These are phyloP conservation scores for Talaromyces amestolkiae DNA, from an alignment of 2,329 filamentous ascomycete species.

Conservation along the genomic window DNA sequence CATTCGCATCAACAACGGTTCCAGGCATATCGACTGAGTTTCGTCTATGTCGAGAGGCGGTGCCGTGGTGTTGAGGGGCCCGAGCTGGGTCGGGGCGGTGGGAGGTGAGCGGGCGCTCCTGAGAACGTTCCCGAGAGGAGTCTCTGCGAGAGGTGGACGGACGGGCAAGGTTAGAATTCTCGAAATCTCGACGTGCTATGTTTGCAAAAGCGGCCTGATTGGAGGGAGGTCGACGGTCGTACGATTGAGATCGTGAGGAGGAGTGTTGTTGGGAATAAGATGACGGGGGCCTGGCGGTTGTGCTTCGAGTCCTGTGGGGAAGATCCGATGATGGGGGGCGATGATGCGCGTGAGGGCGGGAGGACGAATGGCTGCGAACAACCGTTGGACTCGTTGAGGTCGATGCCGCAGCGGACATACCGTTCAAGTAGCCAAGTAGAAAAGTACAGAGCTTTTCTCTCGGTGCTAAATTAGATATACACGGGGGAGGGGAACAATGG, in stretches of 20 bases:
- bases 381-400: constrained; percentile 47
- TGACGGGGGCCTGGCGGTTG: constrained; percentile 42
- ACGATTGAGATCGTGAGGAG: constrained; percentile 41
- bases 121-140: constrained; percentile 61
- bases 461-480: not conserved
- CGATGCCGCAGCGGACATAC: constrained; percentile 48
- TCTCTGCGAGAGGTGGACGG: constrained; percentile 58
- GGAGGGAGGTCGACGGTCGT: constrained; percentile 47
- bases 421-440: not conserved
- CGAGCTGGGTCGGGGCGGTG: constrained; percentile 58
- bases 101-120: constrained; percentile 40
- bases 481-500: not conserved
- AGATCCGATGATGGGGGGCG: constrained; percentile 41
- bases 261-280: constrained; percentile 29
- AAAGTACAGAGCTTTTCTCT: not conserved
- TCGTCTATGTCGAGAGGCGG: constrained; percentile 43
- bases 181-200: constrained; percentile 68
- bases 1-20: constrained; percentile 55
- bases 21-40: constrained; percentile 45
- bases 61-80: constrained; percentile 38
- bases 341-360: constrained; percentile 42
- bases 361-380: constrained; percentile 51
- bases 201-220: constrained; percentile 51
- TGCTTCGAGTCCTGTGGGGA: constrained; percentile 48
- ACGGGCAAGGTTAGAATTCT: constrained; percentile 65